Percentiles rank a stretch among this genome's conserved stretches.
phyloP scores from a whole-genome alignment of 257 asterid genomes.

The Plantago ovata region DNA sequence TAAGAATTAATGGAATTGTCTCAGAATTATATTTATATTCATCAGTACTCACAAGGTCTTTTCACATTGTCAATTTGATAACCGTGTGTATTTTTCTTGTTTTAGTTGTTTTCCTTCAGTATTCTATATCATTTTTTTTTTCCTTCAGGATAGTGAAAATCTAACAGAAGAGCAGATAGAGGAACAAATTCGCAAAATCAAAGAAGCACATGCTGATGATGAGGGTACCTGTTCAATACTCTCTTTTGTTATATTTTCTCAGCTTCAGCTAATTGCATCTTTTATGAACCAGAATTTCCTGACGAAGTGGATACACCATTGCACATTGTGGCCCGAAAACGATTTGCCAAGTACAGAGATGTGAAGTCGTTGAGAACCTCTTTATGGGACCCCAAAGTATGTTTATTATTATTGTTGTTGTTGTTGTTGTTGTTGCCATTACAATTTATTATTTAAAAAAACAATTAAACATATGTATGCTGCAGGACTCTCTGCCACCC shows the following conservation, averaged over 20 bases:
- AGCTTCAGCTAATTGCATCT: conserved; percentile 19
- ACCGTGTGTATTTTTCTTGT: too few relatives aligned
- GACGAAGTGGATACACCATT: conserved; percentile 97
- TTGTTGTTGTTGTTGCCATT: too few relatives aligned
- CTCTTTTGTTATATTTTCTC: background rate
- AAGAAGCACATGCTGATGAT: conserved; percentile 90
- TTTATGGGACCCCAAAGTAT: conserved; percentile 97
- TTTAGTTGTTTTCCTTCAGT: background rate
- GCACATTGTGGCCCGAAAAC: conserved; percentile 83
- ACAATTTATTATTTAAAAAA: too few relatives aligned
- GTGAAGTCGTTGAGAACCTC: conserved; percentile 93
- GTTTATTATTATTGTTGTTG: conserved; percentile 3
- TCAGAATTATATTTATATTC: too few relatives aligned
- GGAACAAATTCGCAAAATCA: conserved; percentile 78
- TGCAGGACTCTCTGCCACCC: conserved; percentile 90
- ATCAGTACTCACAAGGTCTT: too few relatives aligned
- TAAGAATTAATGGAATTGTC: too few relatives aligned
- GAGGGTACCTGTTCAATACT: conserved; percentile 51
- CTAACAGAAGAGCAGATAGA: conserved; percentile 84
- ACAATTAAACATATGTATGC: conserved; percentile 22
- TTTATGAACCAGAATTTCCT: conserved; percentile 66
- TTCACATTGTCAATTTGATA: too few relatives aligned
- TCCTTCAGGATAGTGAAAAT: conserved; percentile 64
- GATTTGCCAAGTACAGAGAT: conserved; percentile 95
- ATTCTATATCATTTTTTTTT: background rate